Evolutionary conservation across 768 basidiomycete genomes (phyloP).

Genomic region (Auricularia heimuer): DNA sequence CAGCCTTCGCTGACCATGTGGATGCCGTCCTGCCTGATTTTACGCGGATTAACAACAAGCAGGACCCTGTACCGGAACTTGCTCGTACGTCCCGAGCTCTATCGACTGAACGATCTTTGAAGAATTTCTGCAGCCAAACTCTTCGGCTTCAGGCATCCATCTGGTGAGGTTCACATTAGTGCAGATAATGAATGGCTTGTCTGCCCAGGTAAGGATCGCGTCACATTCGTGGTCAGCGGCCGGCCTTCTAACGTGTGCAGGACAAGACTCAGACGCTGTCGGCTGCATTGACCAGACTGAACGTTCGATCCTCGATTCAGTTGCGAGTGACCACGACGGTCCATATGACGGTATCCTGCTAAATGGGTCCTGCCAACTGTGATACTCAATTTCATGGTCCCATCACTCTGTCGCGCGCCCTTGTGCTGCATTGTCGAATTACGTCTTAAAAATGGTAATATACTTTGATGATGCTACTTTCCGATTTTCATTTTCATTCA

Average conservation of each 20-base stretch:
- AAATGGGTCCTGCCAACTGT: too few species aligned
- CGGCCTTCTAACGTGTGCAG: background rate
- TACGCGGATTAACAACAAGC: background rate
- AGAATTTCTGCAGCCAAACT: background rate
- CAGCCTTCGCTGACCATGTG: conserved; percentile 39
- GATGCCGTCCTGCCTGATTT: conserved; percentile 16
- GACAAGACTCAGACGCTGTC: background rate
- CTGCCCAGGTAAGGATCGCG: background rate
- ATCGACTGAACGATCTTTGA: background rate
- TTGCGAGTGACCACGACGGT: background rate
- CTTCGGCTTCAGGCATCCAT: background rate
- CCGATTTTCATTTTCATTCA: too few species aligned
- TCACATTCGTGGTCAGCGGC: background rate
- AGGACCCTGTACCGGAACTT: background rate
- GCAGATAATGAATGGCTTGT: background rate
- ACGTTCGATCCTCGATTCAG: background rate
- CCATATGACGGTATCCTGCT: background rate
- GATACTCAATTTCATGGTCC: too few species aligned
- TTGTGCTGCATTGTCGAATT: too few species aligned
- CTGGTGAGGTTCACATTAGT: background rate
- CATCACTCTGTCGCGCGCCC: too few species aligned
- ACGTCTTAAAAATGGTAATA: too few species aligned
- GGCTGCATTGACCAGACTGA: background rate
- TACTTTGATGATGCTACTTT: too few species aligned
- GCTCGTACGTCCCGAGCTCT: background rate